Evolutionary conservation across 1,284 basidiomycete species (phyloP).

Genomic region (Paramarasmius palmivorus): DNA sequence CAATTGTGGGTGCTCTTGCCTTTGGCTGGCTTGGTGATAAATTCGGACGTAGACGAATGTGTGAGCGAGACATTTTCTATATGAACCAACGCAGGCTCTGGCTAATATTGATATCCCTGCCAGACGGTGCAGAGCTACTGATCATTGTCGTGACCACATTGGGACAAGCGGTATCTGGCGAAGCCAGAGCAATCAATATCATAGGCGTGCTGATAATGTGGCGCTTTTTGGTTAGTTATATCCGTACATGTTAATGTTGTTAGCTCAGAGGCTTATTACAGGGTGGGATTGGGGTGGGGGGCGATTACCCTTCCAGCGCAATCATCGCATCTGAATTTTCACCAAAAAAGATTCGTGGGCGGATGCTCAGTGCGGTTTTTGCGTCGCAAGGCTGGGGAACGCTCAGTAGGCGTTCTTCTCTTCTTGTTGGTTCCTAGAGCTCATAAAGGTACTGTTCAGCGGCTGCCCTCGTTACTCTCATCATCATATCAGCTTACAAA

Average conservation of each 20-base stretch:
- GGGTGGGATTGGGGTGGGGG: constrained; percentile 73
- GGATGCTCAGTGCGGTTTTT: constrained; percentile 74
- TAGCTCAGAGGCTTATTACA: constrained; percentile 28
- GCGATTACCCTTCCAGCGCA: constrained; percentile 67
- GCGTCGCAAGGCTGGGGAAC: constrained; percentile 66
- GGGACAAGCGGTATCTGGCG: constrained; percentile 59
- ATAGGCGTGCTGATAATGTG: constrained; percentile 74
- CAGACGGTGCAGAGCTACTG: constrained; percentile 73
- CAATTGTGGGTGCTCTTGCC: constrained; percentile 54
- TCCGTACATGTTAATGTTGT: too few relatives aligned
- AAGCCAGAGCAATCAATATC: constrained; percentile 60
- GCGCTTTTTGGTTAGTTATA: constrained; percentile 58
- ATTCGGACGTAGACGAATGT: constrained; percentile 72
- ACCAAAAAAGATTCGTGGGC: constrained; percentile 67
- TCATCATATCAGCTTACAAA: constrained; percentile 73
- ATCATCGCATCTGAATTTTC: constrained; percentile 79
- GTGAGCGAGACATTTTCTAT: constrained; percentile 39
- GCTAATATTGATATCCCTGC: constrained; percentile 10
- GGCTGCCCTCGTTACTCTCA: constrained; percentile 69
- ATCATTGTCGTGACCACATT: constrained; percentile 68
- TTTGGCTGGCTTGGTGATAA: constrained; percentile 74
- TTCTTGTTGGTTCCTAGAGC: too few relatives aligned
- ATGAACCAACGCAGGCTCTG: background rate
- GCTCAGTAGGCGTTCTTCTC: too few relatives aligned
- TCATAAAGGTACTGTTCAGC: constrained; percentile 28